These are phyloP conservation scores for Eutrema japonicum DNA, from an alignment of 345 rosid genomes.

Conservation along the genomic window DNA sequence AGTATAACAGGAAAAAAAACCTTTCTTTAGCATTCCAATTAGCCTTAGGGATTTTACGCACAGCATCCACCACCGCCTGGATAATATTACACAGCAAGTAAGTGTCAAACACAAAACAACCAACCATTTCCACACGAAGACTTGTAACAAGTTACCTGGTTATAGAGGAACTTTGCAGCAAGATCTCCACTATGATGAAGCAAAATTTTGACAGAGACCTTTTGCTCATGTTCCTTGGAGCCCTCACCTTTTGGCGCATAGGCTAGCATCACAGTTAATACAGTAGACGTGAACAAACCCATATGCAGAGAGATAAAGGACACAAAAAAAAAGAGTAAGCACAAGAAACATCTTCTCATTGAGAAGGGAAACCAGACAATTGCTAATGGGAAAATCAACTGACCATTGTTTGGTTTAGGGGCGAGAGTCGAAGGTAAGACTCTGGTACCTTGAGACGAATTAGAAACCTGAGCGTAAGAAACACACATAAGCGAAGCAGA, in stretches of 20 bases:
- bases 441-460: slow-evolving; percentile 41
- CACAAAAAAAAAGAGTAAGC: slow-evolving; percentile 7
- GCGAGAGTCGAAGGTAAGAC: slow-evolving; percentile 43
- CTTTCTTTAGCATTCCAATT: slow-evolving; percentile 94
- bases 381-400: slow-evolving; percentile 33
- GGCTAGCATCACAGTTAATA: slow-evolving; percentile 14
- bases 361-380: background rate
- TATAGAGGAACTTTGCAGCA: slow-evolving; percentile 77
- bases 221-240: slow-evolving; percentile 49
- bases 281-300: slow-evolving; percentile 16
- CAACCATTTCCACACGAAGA: slow-evolving; percentile 10
- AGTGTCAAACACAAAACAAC: slow-evolving; percentile 19
- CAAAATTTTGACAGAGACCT: slow-evolving; percentile 62
- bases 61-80: slow-evolving; percentile 69
- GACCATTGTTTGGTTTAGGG: slow-evolving; percentile 51
- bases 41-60: slow-evolving; percentile 81
- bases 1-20: slow-evolving; percentile 43
- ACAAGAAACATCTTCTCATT: slow-evolving; percentile 3
- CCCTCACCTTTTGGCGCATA: slow-evolving; percentile 44
- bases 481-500: slow-evolving; percentile 18
- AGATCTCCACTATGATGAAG: slow-evolving; percentile 73
- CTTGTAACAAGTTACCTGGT: slow-evolving; percentile 52
- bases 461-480: slow-evolving; percentile 47
- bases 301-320: background rate
- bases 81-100: slow-evolving; percentile 14